phyloP scores from a whole-genome alignment of 2,329 filamentous ascomycete genomes.

The Colletotrichum sp. region DNA sequence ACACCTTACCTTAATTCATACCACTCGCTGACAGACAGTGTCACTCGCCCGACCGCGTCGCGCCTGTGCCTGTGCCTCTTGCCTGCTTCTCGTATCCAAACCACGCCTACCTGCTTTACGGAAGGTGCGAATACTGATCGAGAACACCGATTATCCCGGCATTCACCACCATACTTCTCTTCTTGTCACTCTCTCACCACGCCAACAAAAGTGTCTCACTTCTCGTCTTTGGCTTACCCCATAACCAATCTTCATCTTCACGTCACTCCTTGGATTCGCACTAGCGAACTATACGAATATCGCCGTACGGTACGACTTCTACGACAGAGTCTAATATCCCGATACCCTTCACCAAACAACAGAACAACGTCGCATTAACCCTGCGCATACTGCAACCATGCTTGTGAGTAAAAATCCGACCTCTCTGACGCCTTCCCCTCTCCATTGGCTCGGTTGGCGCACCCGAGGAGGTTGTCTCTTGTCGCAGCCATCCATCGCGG shows the following conservation, averaged over 20 bases:
- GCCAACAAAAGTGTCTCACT: neutral
- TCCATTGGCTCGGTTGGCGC: neutral
- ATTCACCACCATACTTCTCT: neutral
- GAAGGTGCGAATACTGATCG: neutral
- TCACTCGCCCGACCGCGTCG: conserved; percentile 9
- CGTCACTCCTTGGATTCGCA: conserved; percentile 8
- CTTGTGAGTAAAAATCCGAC: conserved; percentile 5
- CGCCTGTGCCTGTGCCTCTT: neutral
- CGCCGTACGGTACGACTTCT: neutral
- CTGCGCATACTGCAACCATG: neutral
- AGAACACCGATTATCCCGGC: conserved; percentile 2
- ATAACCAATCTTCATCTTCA: conserved; percentile 1
- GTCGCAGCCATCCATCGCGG: neutral
- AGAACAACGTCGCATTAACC: neutral
- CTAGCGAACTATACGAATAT: neutral
- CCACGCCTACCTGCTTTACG: neutral
- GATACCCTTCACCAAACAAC: neutral
- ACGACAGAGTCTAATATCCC: neutral
- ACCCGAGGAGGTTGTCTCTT: neutral
- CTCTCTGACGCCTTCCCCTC: neutral
- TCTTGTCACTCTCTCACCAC: conserved; percentile 22
- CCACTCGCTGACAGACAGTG: neutral
- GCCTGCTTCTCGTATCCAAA: neutral
- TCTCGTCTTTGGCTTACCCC: neutral
- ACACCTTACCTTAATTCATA: neutral